Percentiles rank a stretch among this genome's conserved stretches.
Conservation (phyloP, 768 basidiomycete genomes). For the Auriscalpium vulgare region DNA sequence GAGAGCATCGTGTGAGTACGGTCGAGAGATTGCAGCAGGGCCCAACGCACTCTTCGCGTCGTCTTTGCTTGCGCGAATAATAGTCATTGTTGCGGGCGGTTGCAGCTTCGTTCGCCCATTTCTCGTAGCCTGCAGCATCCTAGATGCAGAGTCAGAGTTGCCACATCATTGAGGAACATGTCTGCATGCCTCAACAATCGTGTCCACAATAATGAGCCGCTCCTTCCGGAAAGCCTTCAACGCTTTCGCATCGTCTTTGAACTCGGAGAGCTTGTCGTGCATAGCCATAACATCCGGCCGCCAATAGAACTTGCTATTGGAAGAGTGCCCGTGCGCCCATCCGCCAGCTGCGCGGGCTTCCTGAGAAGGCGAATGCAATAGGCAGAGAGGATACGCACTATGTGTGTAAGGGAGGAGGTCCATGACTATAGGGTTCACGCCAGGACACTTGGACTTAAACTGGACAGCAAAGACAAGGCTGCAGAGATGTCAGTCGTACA, state of each 20-base stretch:
- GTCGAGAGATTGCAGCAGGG: not conserved
- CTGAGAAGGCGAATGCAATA: not conserved
- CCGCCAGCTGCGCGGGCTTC: slow-evolving; percentile 6
- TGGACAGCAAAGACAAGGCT: slow-evolving; percentile 7
- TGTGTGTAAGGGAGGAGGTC: slow-evolving; percentile 11
- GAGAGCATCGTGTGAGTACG: not conserved
- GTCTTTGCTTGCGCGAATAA: not conserved
- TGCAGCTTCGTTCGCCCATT: slow-evolving; percentile 1
- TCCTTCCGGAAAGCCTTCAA: slow-evolving; percentile 7
- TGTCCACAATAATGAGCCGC: slow-evolving; percentile 4
- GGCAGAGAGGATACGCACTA: not conserved
- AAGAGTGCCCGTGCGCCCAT: slow-evolving; percentile 7
- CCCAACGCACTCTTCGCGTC: slow-evolving; percentile 4
- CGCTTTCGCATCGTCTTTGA: slow-evolving; percentile 3
- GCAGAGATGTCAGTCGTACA: not conserved
- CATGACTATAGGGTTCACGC: slow-evolving; percentile 9
- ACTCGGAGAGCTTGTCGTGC: not conserved
- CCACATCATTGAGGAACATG: not conserved
- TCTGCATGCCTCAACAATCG: slow-evolving; percentile 1
- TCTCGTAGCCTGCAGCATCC: slow-evolving; percentile 4
- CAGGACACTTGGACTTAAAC: slow-evolving; percentile 7
- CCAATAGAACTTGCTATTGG: slow-evolving; percentile 11
- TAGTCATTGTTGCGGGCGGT: not conserved
- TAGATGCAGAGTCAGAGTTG: not conserved
- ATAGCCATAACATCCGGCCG: slow-evolving; percentile 8